Evolutionary conservation across 2,329 filamentous ascomycete genomes (phyloP).

Genomic region (Fusarium nisikadoi): DNA sequence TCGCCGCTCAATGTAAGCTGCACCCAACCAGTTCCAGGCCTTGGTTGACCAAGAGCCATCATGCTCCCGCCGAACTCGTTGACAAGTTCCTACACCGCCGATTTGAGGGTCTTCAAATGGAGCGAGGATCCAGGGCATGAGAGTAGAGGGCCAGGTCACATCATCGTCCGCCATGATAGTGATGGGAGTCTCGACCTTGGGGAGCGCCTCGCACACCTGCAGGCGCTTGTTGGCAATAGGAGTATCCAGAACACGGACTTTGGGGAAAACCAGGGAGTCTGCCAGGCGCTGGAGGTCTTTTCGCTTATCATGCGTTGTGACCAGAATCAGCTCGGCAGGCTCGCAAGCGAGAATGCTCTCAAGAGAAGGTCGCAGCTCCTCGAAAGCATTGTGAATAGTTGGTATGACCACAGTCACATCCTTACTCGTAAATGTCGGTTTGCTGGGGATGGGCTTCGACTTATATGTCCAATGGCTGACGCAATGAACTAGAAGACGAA

Average conservation of each 20-base stretch:
- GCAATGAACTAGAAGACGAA: slow-evolving; percentile 85
- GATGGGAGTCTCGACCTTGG: slow-evolving; percentile 82
- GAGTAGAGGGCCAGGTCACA: slow-evolving; percentile 87
- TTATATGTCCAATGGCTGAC: slow-evolving; percentile 88
- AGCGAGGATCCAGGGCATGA: slow-evolving; percentile 91
- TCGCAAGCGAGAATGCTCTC: slow-evolving; percentile 78
- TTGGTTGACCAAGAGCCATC: slow-evolving; percentile 67
- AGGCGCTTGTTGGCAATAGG: slow-evolving; percentile 93
- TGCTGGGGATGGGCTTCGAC: slow-evolving; percentile 82
- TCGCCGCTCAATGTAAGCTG: slow-evolving; percentile 89
- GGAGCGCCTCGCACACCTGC: slow-evolving; percentile 91
- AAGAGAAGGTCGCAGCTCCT: slow-evolving; percentile 84
- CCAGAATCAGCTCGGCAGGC: slow-evolving; percentile 80
- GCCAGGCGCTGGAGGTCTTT: slow-evolving; percentile 74
- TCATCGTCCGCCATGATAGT: slow-evolving; percentile 96
- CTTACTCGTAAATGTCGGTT: slow-evolving; percentile 80
- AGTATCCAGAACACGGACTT: slow-evolving; percentile 79
- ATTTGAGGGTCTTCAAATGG: slow-evolving; percentile 87
- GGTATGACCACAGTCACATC: slow-evolving; percentile 96
- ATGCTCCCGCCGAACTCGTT: slow-evolving; percentile 79
- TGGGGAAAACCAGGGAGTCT: slow-evolving; percentile 66
- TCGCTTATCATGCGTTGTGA: slow-evolving; percentile 86
- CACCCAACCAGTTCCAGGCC: slow-evolving; percentile 89
- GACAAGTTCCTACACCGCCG: slow-evolving; percentile 92
- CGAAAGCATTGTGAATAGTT: slow-evolving; percentile 87